A percentile compares a stretch with the other conserved stretches of the same genome.
phyloP scores from a whole-genome alignment of 441 rosid species.

The Euphorbia schlechtendalii region DNA sequence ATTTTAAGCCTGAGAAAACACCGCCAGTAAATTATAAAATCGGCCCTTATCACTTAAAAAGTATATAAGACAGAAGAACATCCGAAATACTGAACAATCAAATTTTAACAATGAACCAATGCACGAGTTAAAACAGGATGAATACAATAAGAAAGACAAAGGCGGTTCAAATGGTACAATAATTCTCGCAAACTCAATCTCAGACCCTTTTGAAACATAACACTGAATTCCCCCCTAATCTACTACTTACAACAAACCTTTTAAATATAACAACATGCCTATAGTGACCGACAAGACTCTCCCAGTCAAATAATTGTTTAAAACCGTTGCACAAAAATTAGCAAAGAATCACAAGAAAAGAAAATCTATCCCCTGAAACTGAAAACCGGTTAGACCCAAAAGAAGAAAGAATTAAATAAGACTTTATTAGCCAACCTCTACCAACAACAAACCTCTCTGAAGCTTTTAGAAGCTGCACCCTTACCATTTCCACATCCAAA shows the following conservation, averaged over 20 bases:
- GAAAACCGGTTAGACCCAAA: conserved; percentile 9
- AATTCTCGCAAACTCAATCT: no score
- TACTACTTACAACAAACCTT: conserved; percentile 19
- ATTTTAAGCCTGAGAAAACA: no score
- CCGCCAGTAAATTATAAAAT: no score
- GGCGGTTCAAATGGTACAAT: no score
- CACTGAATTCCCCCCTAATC: conserved; percentile 9
- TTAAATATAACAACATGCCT: not conserved
- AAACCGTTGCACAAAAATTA: conserved; percentile 19
- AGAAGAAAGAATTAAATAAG: conserved; percentile 9
- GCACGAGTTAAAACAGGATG: no score
- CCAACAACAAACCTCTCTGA: conserved; percentile 13
- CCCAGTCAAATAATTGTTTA: conserved; percentile 1
- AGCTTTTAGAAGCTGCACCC: conserved; percentile 24
- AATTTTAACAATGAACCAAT: no score
- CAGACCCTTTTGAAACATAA: no score
- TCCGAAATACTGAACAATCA: no score
- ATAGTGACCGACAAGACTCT: no score
- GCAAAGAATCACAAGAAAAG: conserved; percentile 14
- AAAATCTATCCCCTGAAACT: conserved; percentile 22
- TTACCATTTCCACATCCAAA: conserved; percentile 16
- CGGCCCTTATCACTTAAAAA: no score
- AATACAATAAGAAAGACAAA: no score
- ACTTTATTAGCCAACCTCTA: not conserved
- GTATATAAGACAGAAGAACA: no score